Evolutionary conservation across 2,329 filamentous ascomycete species (phyloP), one percentile per base, ranked within the genome.

Genomic region (Tolypocladium tropicale): DNA sequence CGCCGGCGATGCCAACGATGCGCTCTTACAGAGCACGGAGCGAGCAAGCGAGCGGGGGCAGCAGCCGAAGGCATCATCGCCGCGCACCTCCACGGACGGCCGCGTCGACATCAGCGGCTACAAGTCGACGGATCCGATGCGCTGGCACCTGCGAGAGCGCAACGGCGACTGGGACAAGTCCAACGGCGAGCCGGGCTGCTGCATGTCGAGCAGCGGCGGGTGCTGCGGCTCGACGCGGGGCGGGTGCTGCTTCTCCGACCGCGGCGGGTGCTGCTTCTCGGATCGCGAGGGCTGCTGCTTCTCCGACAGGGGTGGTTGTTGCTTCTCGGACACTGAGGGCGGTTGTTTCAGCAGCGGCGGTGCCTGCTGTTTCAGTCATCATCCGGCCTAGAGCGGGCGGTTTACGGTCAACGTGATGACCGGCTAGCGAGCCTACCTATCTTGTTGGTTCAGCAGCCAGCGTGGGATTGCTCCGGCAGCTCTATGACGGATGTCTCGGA

Each of bases 181-280:
- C 33, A 32, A 56, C 28, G 14, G 36, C 30, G 9, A 33, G 23
- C 34, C 55, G 7, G 55, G 43, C 14, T 28, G 11, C 52, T 56
- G 55, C 52, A 28, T 30, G 41, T 56, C 55, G 4, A 39, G 16
- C 23, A 25, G 33, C 2, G 52, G 43, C 25, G 55, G 41, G 3
- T 56, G 55, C 51, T 56, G 51, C 51, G 16, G 16, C 51, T 56
- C 55, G 10, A 23, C 14, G 11, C 32, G 25, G 0, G 55, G 46
- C n/a, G 55, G 55, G 11, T 43, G 33, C 39, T 53, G 32, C 54
- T 57, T 49, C 30, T 55, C 57, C 6, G 55, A 54, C 34, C 55
- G 55, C 5, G 55, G 36, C 21, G 59, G 59, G 5, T 61, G 59
- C 50, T 58, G 53, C 55, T 61, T 57, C 56, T 58, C 58, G 2